A percentile compares a stretch with the other conserved stretches of the same genome.
phyloP scores from a whole-genome alignment of 257 asterid genomes.

The Gentiana straminea region DNA sequence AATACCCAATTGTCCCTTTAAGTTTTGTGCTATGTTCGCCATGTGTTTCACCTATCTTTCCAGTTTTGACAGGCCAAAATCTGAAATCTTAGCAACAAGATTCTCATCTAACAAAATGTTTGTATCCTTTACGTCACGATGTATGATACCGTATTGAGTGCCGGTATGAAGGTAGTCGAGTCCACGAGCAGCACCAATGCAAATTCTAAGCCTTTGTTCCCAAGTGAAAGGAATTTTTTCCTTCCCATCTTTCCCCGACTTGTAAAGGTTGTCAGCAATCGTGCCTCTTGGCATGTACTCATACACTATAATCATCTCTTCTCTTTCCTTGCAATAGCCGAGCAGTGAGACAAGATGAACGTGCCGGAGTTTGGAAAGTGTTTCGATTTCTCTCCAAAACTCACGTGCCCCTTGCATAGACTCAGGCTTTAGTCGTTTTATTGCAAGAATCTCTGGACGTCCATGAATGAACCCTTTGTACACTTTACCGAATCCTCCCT shows the following conservation, averaged over 20 bases:
- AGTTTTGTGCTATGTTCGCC: constrained; percentile 4
- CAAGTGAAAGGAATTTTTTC: constrained; percentile 3
- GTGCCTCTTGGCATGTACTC: constrained; percentile 7
- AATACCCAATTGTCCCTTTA: constrained; percentile 7
- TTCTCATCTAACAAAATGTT: constrained; percentile 9
- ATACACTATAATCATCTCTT: constrained; percentile 10
- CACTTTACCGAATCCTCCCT: constrained; percentile 10
- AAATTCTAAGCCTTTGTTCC: constrained; percentile 12
- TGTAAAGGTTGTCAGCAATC: constrained; percentile 10
- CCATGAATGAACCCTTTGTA: constrained; percentile 8
- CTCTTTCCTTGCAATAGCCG: constrained; percentile 10
- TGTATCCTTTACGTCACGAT: constrained; percentile 13
- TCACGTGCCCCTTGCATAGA: constrained; percentile 16
- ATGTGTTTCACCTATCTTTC: neutral
- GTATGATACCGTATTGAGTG: constrained; percentile 5
- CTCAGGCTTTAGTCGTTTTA: constrained; percentile 6
- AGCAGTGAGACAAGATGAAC: constrained; percentile 10
- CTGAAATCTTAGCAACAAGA: constrained; percentile 8
- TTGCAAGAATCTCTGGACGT: constrained; percentile 1
- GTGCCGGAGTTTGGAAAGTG: constrained; percentile 13
- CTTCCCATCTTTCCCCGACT: neutral
- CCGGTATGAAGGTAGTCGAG: constrained; percentile 15
- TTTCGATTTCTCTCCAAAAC: constrained; percentile 16
- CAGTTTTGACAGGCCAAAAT: constrained; percentile 9
- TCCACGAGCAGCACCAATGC: constrained; percentile 17